Evolutionary conservation across 2,329 filamentous ascomycete genomes (phyloP).

Genomic region (Aspergillus uvarum): DNA sequence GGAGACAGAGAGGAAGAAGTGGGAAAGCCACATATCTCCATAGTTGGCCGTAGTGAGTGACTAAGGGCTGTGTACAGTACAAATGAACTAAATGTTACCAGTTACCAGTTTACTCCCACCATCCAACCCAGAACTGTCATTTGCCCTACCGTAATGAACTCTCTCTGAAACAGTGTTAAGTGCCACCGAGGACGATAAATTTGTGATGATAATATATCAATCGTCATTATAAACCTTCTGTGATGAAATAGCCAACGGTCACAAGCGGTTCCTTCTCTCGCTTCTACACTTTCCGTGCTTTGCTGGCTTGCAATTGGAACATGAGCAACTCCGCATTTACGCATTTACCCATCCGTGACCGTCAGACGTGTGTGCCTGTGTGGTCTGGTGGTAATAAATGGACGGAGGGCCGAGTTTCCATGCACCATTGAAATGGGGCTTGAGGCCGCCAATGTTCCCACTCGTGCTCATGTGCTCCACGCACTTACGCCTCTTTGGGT

Average conservation of each 20-base stretch:
- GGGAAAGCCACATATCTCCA: background rate
- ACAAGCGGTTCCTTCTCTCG: background rate
- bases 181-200: too few species aligned
- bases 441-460: constrained; percentile 20
- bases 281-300: background rate
- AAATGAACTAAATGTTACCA: too few species aligned
- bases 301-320: constrained; percentile 7
- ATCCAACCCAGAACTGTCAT: background rate
- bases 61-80: too few species aligned
- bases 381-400: constrained; percentile 7
- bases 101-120: background rate
- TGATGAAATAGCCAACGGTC: background rate
- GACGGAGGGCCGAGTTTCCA: constrained; percentile 5
- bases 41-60: background rate
- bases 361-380: constrained; percentile 8
- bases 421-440: constrained; percentile 19
- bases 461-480: constrained; percentile 27
- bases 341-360: constrained; percentile 11
- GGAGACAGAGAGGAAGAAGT: background rate
- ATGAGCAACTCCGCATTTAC: constrained; percentile 16
- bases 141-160: background rate
- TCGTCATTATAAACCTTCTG: too few species aligned
- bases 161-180: background rate
- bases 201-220: background rate
- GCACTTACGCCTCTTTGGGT: constrained; percentile 24